Base-by-base conservation (phyloP, 2,329 filamentous ascomycete genomes). In the Sclerotinia borealis region DNA sequence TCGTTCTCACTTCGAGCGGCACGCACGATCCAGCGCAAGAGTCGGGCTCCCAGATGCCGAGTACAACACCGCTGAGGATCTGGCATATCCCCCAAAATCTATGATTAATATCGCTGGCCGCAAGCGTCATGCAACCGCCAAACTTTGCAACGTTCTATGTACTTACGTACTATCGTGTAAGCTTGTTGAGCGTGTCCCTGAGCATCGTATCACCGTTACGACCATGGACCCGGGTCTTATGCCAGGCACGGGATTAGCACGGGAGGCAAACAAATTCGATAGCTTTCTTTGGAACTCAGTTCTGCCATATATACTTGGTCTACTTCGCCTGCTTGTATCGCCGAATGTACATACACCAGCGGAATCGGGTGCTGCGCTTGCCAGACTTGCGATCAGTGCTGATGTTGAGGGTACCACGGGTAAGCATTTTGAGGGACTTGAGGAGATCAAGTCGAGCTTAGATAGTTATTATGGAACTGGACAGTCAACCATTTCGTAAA, bases 91-190 rank as follows among this genome's bases (percentile, higher is more conserved):
- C 4, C 17, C 48, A 31, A 10, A 43, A 22, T 17, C 10, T n/a
- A 54, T 54, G 27, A 69, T 70, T 7, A 69, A 72, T 6, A 71
- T 68, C 31, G 67, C 68, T 0, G 78, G 79, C 1, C 71, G 74
- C 2, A 74, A 77, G 64, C 76, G 76, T 27, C 82, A 83, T 65
- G 52, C 76, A 1, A 79, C 72, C 9, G 76, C 72, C 63, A 83
- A 83, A 72, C 73, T 82, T 3, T 74, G 71, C 29, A 83, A 83
- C 69, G 65, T 82, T 0, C 64, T 83, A 22, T 84, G 79, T 77
- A 74, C 73, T 19, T 81, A 81, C 64, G 79, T 78, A 0, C 71
- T 83, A 15, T 67, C 76, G 17, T 69, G 75, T 3, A 76, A 74
- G 1, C 69, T 81, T 2, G 43, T 9, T 43, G 56, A 8, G 48